Percentiles rank a stretch among this genome's conserved stretches.
These are phyloP conservation scores for Trametes punicea DNA, from an alignment of 768 basidiomycete species.

Conservation along the genomic window DNA sequence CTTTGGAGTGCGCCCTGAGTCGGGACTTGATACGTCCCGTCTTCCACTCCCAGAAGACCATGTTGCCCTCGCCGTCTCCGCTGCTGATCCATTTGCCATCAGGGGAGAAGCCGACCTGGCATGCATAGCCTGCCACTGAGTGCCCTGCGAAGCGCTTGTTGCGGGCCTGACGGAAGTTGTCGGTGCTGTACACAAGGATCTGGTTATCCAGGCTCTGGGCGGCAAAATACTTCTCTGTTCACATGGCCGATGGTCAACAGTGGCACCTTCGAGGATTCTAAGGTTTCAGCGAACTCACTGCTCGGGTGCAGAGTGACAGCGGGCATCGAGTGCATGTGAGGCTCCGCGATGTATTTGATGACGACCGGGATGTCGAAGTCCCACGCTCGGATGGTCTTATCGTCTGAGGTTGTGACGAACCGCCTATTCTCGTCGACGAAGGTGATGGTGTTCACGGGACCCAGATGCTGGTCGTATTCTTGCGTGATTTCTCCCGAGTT, in stretches of 20 bases:
- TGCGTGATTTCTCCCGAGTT: constrained; percentile 93
- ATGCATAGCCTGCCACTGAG: constrained; percentile 95
- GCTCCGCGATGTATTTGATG: constrained; percentile 99
- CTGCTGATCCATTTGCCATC: constrained; percentile 99
- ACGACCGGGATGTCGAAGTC: constrained; percentile 99
- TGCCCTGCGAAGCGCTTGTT: constrained; percentile 99
- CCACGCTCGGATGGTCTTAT: constrained; percentile 99
- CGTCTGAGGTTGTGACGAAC: constrained; percentile 97
- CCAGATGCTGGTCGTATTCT: constrained; percentile 98
- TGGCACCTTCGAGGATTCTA: neutral
- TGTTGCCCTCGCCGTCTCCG: constrained; percentile 91
- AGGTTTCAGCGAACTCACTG: constrained; percentile 52
- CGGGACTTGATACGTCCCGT: constrained; percentile 93
- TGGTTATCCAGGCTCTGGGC: constrained; percentile 98
- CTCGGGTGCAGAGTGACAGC: constrained; percentile 94
- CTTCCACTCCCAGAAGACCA: constrained; percentile 99
- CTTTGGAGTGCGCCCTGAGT: constrained; percentile 86
- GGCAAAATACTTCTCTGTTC: constrained; percentile 88
- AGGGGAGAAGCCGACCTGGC: constrained; percentile 95
- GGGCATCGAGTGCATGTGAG: constrained; percentile 99
- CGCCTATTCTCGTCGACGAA: constrained; percentile 98
- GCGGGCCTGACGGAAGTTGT: constrained; percentile 97
- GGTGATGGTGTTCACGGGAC: constrained; percentile 97
- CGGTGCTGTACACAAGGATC: constrained; percentile 94
- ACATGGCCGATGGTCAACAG: neutral